Base-by-base conservation (phyloP, 2,329 filamentous ascomycete species). In the Phialocephala subalpina region DNA sequence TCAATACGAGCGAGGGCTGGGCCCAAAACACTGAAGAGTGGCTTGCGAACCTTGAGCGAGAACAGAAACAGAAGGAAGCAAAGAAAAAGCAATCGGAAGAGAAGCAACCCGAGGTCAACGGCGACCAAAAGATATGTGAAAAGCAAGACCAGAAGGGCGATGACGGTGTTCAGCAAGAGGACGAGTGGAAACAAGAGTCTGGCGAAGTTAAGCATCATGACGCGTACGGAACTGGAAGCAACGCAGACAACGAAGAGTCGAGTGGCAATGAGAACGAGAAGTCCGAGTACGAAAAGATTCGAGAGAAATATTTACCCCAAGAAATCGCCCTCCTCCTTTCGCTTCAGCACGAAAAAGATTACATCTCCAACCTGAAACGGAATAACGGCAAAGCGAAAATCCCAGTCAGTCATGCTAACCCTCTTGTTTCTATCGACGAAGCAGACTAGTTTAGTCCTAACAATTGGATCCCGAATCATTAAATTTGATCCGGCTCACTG, bases 381-480 rank as follows among this genome's bases (percentile, higher is more conserved):
- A 83, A 85, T 60, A 77, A 82, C 49, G 82, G 82, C 20, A 80
- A 78, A 62, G 73, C 74, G 3, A 70, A 70, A 3, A 80, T 78
- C 18, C 80, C 80, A 11, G 74, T 78, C 36, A 73, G 68, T 1
- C 69, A 76, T 22, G 75, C 76, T 14, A 65, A 74, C 2, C 74
- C 70, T 0, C 71, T 73, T 0, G 75, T 80, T 11, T 73, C 74
- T 7, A 80, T 85, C 62, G 81, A 84, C 58, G 82, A 84, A 69
- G 75, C 77, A 2, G 84, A 86, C 66, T 82, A 85, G 49, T 83
- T 83, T 67, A 81, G 80, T 1, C 83, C 83, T 0, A 83, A 86
- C 71, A 86, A 84, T 65, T 86, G 83, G 84, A 76, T 86, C 1
- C 83, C 83, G 3, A 79, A 9, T 80, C 78, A 1, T 74, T 76